Conservation (phyloP, 306 rosid species). For the Quercus mongolica region DNA sequence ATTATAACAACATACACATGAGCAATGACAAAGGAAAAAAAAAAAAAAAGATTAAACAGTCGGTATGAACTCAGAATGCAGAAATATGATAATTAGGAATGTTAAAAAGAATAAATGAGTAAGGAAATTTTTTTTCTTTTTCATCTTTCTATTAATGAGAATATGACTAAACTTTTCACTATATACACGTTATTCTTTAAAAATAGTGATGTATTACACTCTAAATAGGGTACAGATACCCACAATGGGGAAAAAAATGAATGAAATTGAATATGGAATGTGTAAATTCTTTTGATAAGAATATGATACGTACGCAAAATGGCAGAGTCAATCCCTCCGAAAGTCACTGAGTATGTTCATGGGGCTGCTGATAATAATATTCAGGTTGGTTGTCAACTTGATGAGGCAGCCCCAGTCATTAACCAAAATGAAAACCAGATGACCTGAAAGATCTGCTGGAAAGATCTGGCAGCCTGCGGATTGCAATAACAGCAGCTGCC, state of each 20-base stretch:
- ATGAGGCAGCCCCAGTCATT: slow-evolving; percentile 5
- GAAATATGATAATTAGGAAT: not conserved
- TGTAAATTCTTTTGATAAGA: slow-evolving; percentile 25
- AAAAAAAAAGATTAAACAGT: not conserved
- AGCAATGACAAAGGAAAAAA: not conserved
- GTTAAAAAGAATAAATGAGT: not conserved
- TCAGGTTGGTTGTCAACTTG: slow-evolving; percentile 20
- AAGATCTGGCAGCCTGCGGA: slow-evolving; percentile 60
- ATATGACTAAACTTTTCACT: slow-evolving; percentile 13
- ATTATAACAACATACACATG: not conserved
- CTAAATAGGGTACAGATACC: slow-evolving; percentile 45
- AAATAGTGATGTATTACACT: slow-evolving; percentile 28
- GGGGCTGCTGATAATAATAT: slow-evolving; percentile 26
- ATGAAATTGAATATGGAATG: slow-evolving; percentile 56
- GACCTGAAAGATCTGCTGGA: slow-evolving; percentile 52
- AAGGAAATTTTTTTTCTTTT: not conserved
- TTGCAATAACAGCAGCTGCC: slow-evolving; percentile 68
- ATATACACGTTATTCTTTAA: slow-evolving; percentile 34
- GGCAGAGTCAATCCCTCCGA: slow-evolving; percentile 21
- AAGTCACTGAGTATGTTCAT: slow-evolving; percentile 16
- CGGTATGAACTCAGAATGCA: not conserved
- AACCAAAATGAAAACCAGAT: slow-evolving; percentile 77
- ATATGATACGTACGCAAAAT: slow-evolving; percentile 18
- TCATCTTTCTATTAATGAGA: not conserved
- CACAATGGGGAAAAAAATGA: slow-evolving; percentile 45